Evolutionary conservation across 192 early-diverging fungal species (phyloP).

Genomic region (Coemansia sp.): DNA sequence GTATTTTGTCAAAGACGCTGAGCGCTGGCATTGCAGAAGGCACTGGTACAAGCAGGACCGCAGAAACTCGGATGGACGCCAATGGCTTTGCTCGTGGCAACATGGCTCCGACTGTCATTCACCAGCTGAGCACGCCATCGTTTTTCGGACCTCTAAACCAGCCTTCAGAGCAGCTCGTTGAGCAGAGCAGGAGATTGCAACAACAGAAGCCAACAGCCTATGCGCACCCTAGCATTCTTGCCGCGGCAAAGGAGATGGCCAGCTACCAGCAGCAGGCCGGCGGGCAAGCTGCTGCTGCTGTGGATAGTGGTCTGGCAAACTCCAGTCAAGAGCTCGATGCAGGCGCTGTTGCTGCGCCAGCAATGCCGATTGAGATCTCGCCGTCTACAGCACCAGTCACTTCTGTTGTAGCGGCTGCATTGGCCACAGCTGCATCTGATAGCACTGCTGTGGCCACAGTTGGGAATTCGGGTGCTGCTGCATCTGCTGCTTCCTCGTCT

Average conservation of each 20-base stretch:
- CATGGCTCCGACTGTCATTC: slow-evolving; percentile 20
- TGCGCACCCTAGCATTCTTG: background rate
- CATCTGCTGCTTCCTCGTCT: background rate
- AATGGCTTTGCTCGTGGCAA: slow-evolving; percentile 10
- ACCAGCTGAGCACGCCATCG: slow-evolving; percentile 18
- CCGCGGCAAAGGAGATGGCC: background rate
- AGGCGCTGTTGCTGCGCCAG: background rate
- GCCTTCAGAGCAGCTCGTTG: background rate
- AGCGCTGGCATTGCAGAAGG: background rate
- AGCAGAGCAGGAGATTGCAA: background rate
- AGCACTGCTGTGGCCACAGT: background rate
- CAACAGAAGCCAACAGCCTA: background rate
- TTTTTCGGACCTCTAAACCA: slow-evolving; percentile 2
- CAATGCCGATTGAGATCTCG: background rate
- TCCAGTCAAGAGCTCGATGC: background rate
- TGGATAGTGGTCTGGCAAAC: background rate
- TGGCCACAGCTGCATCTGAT: background rate
- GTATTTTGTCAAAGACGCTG: slow-evolving; percentile 35
- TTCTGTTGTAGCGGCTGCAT: too few species aligned
- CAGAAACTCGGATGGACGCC: background rate
- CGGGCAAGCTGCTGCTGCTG: background rate
- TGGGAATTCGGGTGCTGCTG: background rate
- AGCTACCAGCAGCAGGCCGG: background rate
- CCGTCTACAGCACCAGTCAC: background rate
- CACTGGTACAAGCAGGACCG: background rate